Evolutionary conservation across 2,329 filamentous ascomycete genomes (phyloP).

Genomic region (Cadophora gregata): DNA sequence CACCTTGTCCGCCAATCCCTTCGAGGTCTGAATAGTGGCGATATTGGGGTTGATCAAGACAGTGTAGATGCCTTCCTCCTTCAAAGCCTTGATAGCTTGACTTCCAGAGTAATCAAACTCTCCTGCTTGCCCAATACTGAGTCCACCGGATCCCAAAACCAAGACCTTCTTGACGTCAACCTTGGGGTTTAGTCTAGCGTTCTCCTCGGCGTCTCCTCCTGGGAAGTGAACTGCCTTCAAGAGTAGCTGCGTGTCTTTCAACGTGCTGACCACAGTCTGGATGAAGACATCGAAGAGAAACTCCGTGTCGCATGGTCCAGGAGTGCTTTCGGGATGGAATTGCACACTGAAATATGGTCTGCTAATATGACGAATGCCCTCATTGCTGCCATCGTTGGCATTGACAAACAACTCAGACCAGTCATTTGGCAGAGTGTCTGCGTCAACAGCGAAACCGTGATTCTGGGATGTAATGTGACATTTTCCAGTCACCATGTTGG

Average conservation of each 20-base stretch:
- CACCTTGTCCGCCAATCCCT: constrained; percentile 96
- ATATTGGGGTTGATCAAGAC: constrained; percentile 99
- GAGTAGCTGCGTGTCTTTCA: constrained; percentile 70
- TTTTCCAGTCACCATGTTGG: constrained; percentile 91
- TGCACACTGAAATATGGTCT: constrained; percentile 99
- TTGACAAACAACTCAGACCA: constrained; percentile 98
- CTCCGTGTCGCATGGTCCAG: constrained; percentile 93
- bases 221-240: constrained; percentile 82
- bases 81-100: constrained; percentile 97
- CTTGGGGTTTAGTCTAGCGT: constrained; percentile 74
- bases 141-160: constrained; percentile 89
- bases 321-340: constrained; percentile 97
- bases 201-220: constrained; percentile 81
- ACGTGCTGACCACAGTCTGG: constrained; percentile 75
- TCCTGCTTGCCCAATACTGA: constrained; percentile 96
- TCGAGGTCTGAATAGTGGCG: constrained; percentile 97
- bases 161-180: constrained; percentile 93
- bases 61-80: constrained; percentile 97
- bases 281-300: constrained; percentile 98
- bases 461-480: constrained; percentile 99
- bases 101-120: constrained; percentile 99
- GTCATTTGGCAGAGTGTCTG: constrained; percentile 72
- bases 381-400: constrained; percentile 97
- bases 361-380: constrained; percentile 87
- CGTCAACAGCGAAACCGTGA: constrained; percentile 93